Percentiles rank a stretch among this genome's conserved stretches.
Evolutionary conservation across 2,329 filamentous ascomycete species (phyloP).

Genomic region (Neobulgaria alba): DNA sequence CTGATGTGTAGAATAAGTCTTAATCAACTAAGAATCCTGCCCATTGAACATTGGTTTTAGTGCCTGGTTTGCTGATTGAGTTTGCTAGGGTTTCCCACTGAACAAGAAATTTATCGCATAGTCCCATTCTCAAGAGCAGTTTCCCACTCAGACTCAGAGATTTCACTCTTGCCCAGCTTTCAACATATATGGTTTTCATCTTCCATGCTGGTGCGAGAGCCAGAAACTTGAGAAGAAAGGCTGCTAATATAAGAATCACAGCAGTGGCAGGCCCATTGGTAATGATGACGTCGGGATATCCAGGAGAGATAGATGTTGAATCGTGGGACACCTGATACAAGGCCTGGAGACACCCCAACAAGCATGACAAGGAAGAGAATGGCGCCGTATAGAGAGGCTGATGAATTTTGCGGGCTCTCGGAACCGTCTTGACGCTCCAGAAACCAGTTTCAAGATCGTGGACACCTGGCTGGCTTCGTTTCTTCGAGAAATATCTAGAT

Average conservation of each 20-base stretch:
- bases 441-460: constrained; percentile 15
- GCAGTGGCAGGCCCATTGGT: constrained; percentile 86
- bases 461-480: constrained; percentile 8
- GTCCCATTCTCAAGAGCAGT: constrained; percentile 51
- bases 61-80: constrained; percentile 17
- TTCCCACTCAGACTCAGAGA: constrained; percentile 78
- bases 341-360: constrained; percentile 52
- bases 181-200: constrained; percentile 75
- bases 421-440: constrained; percentile 50
- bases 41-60: constrained; percentile 23
- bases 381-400: constrained; percentile 71
- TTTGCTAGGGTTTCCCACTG: constrained; percentile 55
- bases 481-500: constrained; percentile 13
- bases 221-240: constrained; percentile 39
- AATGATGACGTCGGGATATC: constrained; percentile 65
- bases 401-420: constrained; percentile 72
- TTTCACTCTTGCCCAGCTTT: constrained; percentile 83
- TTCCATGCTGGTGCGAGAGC: constrained; percentile 45
- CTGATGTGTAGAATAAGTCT: too few relatives aligned
- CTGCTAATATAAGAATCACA: constrained; percentile 61
- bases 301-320: constrained; percentile 27
- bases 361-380: constrained; percentile 55
- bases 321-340: constrained; percentile 33
- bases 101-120: constrained; percentile 74
- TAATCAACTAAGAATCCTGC: constrained; percentile 27